phyloP scores from a whole-genome alignment of 2,329 filamentous ascomycete genomes.

The Juglanconis juglandina region DNA sequence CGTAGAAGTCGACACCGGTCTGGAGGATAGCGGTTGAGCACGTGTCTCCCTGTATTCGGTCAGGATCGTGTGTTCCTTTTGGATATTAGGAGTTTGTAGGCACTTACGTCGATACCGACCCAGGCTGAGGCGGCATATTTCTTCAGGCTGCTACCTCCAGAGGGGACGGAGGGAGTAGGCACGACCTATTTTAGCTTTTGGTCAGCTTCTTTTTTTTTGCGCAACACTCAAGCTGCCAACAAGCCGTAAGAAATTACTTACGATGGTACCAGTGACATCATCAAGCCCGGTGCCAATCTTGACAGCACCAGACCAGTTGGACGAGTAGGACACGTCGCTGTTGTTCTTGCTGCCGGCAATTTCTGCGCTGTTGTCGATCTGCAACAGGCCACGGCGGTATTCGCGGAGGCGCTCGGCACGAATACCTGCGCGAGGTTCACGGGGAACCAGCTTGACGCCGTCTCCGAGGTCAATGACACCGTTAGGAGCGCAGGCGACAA shows the following conservation, averaged over 20 bases:
- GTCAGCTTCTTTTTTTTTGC: background rate
- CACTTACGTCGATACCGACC: slow-evolving; percentile 52
- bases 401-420: slow-evolving; percentile 25
- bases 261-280: slow-evolving; percentile 49
- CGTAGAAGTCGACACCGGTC: slow-evolving; percentile 54
- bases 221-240: background rate
- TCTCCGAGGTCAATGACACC: slow-evolving; percentile 41
- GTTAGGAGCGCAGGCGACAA: slow-evolving; percentile 35
- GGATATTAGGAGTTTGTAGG: slow-evolving; percentile 38
- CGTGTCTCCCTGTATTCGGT: slow-evolving; percentile 23
- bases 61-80: slow-evolving; percentile 18
- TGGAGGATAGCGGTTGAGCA: slow-evolving; percentile 48
- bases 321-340: slow-evolving; percentile 45
- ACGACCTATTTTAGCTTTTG: background rate
- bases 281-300: slow-evolving; percentile 49
- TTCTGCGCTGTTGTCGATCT: slow-evolving; percentile 25
- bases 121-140: slow-evolving; percentile 50
- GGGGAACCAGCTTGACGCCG: slow-evolving; percentile 40
- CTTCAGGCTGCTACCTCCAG: slow-evolving; percentile 29
- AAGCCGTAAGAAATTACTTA: background rate
- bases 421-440: slow-evolving; percentile 30
- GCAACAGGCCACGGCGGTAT: slow-evolving; percentile 28
- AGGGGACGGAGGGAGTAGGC: slow-evolving; percentile 42
- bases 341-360: slow-evolving; percentile 30
- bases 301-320: slow-evolving; percentile 60